phyloP scores from a whole-genome alignment of 495 filamentous ascomycete genomes.

The Hypoxylon lienhwacheense region DNA sequence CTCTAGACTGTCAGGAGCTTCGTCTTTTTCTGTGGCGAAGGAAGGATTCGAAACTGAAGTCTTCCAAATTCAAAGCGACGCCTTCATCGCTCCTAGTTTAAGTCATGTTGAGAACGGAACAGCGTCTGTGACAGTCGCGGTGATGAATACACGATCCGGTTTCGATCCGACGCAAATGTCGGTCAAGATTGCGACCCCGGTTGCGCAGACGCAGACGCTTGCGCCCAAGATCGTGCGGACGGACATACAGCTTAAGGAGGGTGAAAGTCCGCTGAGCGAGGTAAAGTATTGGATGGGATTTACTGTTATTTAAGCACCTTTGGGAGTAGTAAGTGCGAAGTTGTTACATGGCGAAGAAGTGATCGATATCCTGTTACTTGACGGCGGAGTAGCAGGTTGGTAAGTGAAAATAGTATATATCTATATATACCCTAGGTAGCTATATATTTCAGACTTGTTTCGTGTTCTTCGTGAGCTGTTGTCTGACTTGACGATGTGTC shows the following conservation, averaged over 20 bases:
- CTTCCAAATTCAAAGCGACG: conserved; percentile 35
- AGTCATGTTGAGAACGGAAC: conserved; percentile 14
- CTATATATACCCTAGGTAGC: too few relatives aligned
- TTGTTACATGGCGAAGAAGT: conserved; percentile 20
- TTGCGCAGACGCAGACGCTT: conserved; percentile 37
- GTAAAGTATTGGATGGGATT: conserved; percentile 28
- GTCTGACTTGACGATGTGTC: too few relatives aligned
- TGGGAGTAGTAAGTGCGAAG: conserved; percentile 28
- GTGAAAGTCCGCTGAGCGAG: conserved; percentile 5
- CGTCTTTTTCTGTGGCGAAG: conserved; percentile 27
- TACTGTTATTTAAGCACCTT: conserved; percentile 14
- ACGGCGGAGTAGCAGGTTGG: conserved; percentile 34
- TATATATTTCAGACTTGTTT: neutral
- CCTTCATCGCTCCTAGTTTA: conserved; percentile 36
- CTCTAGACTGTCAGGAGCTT: conserved; percentile 1
- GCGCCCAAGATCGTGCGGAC: conserved; percentile 31
- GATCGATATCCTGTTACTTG: conserved; percentile 32
- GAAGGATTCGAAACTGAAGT: conserved; percentile 12
- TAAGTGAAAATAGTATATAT: too few relatives aligned
- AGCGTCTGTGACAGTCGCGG: conserved; percentile 34
- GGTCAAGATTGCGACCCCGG: conserved; percentile 28
- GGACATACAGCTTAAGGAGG: conserved; percentile 16
- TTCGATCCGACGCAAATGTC: conserved; percentile 16
- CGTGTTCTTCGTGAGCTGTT: too few relatives aligned
- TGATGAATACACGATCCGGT: conserved; percentile 2